Evolutionary conservation across 2,329 filamentous ascomycete genomes (phyloP).

Genomic region (Phoma sp.): DNA sequence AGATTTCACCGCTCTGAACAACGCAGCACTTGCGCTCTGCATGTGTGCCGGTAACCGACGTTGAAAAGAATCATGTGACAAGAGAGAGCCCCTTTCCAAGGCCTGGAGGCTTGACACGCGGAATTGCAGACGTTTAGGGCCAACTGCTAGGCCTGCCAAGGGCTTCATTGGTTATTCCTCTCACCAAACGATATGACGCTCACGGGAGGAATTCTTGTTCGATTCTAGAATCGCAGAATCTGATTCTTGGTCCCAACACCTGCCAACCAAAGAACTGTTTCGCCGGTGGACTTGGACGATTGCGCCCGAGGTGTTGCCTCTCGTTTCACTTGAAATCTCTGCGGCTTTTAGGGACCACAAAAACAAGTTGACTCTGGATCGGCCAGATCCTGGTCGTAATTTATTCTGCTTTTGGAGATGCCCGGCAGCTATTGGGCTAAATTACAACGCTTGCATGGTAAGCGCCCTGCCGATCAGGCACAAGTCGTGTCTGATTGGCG

Average conservation of each 20-base stretch:
- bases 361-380: constrained; percentile 22
- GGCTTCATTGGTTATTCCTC: constrained; percentile 24
- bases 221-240: constrained; percentile 15
- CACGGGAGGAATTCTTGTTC: neutral
- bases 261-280: constrained; percentile 14
- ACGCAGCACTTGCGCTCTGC: neutral
- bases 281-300: constrained; percentile 11
- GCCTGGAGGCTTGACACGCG: constrained; percentile 19
- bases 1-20: constrained; percentile 1
- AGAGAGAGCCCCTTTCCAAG: constrained; percentile 37
- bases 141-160: constrained; percentile 37
- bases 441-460: constrained; percentile 34
- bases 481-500: constrained; percentile 39
- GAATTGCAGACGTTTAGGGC: constrained; percentile 30
- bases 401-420: constrained; percentile 41
- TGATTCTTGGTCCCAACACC: constrained; percentile 6
- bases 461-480: constrained; percentile 44
- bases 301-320: constrained; percentile 22
- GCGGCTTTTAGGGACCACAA: constrained; percentile 23
- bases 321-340: constrained; percentile 33
- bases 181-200: constrained; percentile 1
- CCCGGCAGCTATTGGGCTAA: constrained; percentile 17
- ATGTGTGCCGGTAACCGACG: constrained; percentile 1
- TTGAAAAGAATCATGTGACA: constrained; percentile 10
- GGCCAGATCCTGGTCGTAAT: constrained; percentile 33